A percentile compares a stretch with the other conserved stretches of the same genome.
These are phyloP conservation scores for Jacaranda copaia DNA, from an alignment of 257 asterid species.

Conservation along the genomic window DNA sequence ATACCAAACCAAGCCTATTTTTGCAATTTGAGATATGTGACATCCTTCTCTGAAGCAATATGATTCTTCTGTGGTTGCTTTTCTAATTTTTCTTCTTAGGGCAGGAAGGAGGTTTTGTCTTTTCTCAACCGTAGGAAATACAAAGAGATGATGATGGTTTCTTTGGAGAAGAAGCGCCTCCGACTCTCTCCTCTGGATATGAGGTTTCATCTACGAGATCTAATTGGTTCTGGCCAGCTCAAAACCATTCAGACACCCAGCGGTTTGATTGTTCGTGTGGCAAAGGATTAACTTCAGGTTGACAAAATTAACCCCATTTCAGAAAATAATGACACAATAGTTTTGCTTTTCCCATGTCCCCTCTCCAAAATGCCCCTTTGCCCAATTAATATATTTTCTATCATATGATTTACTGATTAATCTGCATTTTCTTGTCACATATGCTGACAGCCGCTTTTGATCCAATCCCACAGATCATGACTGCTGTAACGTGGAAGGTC, in stretches of 20 bases:
- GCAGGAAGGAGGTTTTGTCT: constrained; percentile 93
- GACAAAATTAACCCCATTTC: no score
- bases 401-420: no score
- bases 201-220: constrained; percentile 94
- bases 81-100: constrained; percentile 51
- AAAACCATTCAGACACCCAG: constrained; percentile 73
- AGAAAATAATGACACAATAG: no score
- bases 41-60: constrained; percentile 4
- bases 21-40: neutral
- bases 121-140: constrained; percentile 75
- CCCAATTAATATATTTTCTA: no score
- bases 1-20: neutral
- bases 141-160: constrained; percentile 85
- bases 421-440: no score
- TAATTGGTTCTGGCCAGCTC: constrained; percentile 91
- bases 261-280: constrained; percentile 76
- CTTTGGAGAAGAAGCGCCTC: constrained; percentile 80
- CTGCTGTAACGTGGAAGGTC: neutral
- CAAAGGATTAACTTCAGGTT: constrained; percentile 63
- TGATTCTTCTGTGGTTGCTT: neutral
- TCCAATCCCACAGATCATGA: neutral
- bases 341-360: no score
- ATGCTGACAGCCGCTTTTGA: neutral
- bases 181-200: constrained; percentile 82
- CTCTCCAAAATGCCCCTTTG: no score